phyloP scores from a whole-genome alignment of 2,329 filamentous ascomycete species.

The Ascocoryne sarcoides region DNA sequence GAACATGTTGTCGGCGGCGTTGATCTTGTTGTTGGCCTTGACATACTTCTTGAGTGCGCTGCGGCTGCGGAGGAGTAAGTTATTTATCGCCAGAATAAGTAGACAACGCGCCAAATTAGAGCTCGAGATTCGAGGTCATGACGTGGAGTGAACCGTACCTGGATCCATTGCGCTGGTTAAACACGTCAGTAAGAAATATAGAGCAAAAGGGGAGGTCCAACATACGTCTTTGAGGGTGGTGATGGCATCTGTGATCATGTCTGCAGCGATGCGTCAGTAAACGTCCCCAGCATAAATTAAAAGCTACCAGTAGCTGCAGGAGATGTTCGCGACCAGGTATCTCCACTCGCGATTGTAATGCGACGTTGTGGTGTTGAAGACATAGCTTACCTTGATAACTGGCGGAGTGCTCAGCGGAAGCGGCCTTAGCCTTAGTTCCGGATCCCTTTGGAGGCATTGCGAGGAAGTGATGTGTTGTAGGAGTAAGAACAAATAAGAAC shows the following conservation, averaged over 20 bases:
- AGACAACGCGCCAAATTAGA: constrained; percentile 20
- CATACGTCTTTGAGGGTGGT: constrained; percentile 28
- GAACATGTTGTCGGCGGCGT: constrained; percentile 47
- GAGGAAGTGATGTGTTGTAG: constrained; percentile 16
- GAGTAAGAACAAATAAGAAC: constrained; percentile 6
- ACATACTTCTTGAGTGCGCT: constrained; percentile 71
- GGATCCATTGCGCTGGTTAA: constrained; percentile 26
- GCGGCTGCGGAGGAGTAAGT: constrained; percentile 33
- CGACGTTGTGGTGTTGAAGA: constrained; percentile 36
- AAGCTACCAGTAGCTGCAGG: constrained; percentile 38
- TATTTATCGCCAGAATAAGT: constrained; percentile 4
- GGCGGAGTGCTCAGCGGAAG: constrained; percentile 47
- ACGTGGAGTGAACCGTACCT: constrained; percentile 19
- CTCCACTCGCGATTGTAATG: constrained; percentile 30
- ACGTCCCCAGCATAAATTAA: constrained; percentile 6
- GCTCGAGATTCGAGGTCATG: constrained; percentile 4
- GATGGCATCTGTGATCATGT: constrained; percentile 29
- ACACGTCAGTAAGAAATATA: constrained; percentile 10
- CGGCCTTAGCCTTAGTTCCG: constrained; percentile 48
- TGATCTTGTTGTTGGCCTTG: constrained; percentile 59
- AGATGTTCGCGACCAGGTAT: constrained; percentile 42
- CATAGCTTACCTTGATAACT: constrained; percentile 53
- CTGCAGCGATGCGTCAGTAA: constrained; percentile 21
- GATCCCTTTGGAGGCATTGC: constrained; percentile 58
- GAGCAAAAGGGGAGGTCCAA: constrained; percentile 5